Evolutionary conservation across 495 filamentous ascomycete species (phyloP), one percentile per base, ranked within the genome.

Genomic region (Hypoxylon trugodes): DNA sequence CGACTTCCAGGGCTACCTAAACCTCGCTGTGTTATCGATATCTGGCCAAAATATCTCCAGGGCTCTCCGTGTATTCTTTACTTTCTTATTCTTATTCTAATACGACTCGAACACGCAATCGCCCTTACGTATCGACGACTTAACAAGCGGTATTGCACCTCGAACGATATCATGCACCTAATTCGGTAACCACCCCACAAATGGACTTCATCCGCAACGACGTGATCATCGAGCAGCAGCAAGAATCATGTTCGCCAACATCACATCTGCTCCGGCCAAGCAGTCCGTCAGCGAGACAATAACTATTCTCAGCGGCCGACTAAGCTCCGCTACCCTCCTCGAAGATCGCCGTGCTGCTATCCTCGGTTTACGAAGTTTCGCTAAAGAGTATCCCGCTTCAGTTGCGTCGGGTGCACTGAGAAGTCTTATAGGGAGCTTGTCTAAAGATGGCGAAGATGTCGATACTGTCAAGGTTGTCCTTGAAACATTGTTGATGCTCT

Each of bases 241-340:
- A 68, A 56, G 10, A 60, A 81, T 76, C 73, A 95, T 96, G 92
- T 91, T 96, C 76, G 89, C 90, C 73, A 80, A 67, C 59, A 93
- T 96, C 76, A 88, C 91, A 65, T 86, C 93, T 79, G 89, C 92
- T 70, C 94, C 94, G 66, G 91, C 91, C 76, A 96, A 95, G 84
- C 95, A 98, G 84, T 95, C 90, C 74, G 95, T 92, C 56, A 90
- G 89, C 67, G 92, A 96, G 68, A 96, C 95, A 15, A 98, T 98
- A 71, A 87, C 88, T 55, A 90, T 90, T 37, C 83, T 97, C 38
- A 94, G 89, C 77, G 87, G 87, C 69, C 90, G 95, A 49, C 84
- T 98, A 24, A 87, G 89, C 65, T 93, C 87, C 55, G 91, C 92
- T 25, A 96, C 91, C 1, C 82, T 98, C 15, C 83, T 98, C 30